Evolutionary conservation across 352 stramenopile species (phyloP).

Genomic region (Globisporangium abappressorium): DNA sequence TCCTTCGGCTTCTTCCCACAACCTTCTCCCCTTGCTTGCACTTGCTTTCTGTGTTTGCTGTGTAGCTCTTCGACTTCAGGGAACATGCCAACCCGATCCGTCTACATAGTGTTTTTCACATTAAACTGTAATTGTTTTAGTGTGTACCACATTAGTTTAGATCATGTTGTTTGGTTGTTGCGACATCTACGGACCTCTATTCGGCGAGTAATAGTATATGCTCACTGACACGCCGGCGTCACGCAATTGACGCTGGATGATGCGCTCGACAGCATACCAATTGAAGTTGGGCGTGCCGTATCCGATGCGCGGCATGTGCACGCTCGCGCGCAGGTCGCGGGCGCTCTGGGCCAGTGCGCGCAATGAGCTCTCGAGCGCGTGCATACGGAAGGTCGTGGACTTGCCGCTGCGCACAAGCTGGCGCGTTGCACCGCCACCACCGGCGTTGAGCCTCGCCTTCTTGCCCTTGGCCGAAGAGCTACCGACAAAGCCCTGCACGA

Average conservation of each 20-base stretch:
- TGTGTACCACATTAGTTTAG: background rate
- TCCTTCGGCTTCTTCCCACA: background rate
- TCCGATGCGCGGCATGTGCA: slow-evolving; percentile 78
- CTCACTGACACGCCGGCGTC: slow-evolving; percentile 46
- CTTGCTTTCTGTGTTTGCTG: slow-evolving; percentile 1
- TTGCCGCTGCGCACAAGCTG: slow-evolving; percentile 47
- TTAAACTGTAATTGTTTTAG: background rate
- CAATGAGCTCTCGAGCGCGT: slow-evolving; percentile 54
- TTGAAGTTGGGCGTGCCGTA: slow-evolving; percentile 78
- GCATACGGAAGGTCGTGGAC: slow-evolving; percentile 63
- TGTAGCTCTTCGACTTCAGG: slow-evolving; percentile 10
- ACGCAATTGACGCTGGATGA: slow-evolving; percentile 60
- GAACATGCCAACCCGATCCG: background rate
- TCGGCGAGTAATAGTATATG: slow-evolving; percentile 70
- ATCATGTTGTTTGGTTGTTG: background rate
- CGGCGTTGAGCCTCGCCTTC: slow-evolving; percentile 37
- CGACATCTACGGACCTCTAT: slow-evolving; percentile 11
- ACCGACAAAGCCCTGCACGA: slow-evolving; percentile 60
- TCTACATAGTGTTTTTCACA: background rate
- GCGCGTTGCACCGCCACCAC: background rate
- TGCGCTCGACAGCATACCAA: slow-evolving; percentile 78
- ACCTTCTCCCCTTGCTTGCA: background rate
- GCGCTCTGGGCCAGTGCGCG: slow-evolving; percentile 36
- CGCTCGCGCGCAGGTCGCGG: slow-evolving; percentile 34
- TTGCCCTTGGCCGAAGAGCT: slow-evolving; percentile 30